A percentile compares a stretch with the other conserved stretches of the same genome.
phyloP scores from a whole-genome alignment of 192 early-diverging fungal species.

The Entomortierella chlamydospora region DNA sequence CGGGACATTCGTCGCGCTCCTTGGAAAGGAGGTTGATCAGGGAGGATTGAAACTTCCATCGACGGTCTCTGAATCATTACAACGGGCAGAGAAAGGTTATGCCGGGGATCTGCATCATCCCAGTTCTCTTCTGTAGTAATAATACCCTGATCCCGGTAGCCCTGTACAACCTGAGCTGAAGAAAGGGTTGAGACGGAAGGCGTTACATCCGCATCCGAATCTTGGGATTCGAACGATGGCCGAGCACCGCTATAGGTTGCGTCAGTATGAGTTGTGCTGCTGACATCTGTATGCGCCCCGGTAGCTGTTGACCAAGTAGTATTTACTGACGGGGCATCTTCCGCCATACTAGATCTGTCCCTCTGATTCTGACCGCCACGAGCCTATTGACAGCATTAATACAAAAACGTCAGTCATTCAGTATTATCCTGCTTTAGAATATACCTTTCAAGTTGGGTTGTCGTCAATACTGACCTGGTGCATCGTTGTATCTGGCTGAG shows the following conservation, averaged over 20 bases:
- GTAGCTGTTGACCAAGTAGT: constrained; percentile 31
- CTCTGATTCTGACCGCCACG: neutral
- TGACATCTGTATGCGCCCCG: constrained; percentile 2
- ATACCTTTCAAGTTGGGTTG: no score
- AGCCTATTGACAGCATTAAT: neutral
- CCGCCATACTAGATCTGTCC: neutral
- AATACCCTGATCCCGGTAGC: constrained; percentile 21
- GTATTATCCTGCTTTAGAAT: no score
- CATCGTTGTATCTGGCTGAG: neutral
- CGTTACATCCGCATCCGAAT: constrained; percentile 10
- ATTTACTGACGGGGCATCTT: neutral
- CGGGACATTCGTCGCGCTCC: constrained; percentile 11
- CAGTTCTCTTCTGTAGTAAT: constrained; percentile 25
- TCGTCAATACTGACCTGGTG: constrained; percentile 1
- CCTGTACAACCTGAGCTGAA: constrained; percentile 13
- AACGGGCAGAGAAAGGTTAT: constrained; percentile 5
- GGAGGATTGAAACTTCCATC: constrained; percentile 28
- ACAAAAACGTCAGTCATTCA: no score
- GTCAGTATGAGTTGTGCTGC: constrained; percentile 3
- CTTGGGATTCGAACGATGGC: constrained; percentile 24
- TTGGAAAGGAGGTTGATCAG: constrained; percentile 35
- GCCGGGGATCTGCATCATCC: constrained; percentile 8
- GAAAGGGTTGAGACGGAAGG: constrained; percentile 22
- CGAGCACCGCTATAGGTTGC: neutral
- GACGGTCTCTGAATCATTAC: constrained; percentile 37